These are phyloP conservation scores for Bathelium albidoporum DNA, from an alignment of 495 filamentous ascomycete species.

Conservation along the genomic window DNA sequence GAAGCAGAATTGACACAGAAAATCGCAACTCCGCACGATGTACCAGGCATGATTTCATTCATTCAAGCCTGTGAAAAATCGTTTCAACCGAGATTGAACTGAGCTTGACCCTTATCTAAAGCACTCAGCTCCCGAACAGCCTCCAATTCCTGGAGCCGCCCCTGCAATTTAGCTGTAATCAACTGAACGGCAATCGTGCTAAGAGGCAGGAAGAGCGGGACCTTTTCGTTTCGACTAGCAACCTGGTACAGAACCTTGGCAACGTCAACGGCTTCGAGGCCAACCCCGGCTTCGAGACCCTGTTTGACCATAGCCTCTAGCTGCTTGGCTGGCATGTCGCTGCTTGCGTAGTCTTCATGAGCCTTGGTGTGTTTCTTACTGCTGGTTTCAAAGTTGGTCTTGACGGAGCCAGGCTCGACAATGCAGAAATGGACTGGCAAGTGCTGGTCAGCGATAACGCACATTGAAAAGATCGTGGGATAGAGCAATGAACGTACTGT, in stretches of 20 bases:
- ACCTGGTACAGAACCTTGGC: neutral
- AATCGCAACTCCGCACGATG: neutral
- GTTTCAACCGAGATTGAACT: neutral
- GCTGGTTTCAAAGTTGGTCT: neutral
- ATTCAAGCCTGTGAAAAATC: neutral
- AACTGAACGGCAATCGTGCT: neutral
- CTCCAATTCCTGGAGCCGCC: neutral
- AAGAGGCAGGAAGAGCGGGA: neutral
- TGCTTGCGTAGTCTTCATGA: neutral
- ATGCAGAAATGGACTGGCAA: neutral
- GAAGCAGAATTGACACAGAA: neutral
- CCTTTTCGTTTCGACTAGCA: neutral
- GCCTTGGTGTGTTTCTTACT: neutral
- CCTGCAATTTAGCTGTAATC: neutral
- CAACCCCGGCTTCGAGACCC: neutral
- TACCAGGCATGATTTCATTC: neutral
- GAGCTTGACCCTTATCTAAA: neutral
- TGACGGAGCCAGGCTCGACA: neutral
- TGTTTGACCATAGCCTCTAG: neutral
- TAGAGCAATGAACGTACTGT: neutral
- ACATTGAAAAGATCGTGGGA: neutral
- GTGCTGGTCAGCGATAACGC: neutral
- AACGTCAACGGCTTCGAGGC: neutral
- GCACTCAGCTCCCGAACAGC: neutral
- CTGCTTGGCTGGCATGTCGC: neutral